Evolutionary conservation across 208 protist genomes (phyloP).

Genomic region (Crithidia mellificae): DNA sequence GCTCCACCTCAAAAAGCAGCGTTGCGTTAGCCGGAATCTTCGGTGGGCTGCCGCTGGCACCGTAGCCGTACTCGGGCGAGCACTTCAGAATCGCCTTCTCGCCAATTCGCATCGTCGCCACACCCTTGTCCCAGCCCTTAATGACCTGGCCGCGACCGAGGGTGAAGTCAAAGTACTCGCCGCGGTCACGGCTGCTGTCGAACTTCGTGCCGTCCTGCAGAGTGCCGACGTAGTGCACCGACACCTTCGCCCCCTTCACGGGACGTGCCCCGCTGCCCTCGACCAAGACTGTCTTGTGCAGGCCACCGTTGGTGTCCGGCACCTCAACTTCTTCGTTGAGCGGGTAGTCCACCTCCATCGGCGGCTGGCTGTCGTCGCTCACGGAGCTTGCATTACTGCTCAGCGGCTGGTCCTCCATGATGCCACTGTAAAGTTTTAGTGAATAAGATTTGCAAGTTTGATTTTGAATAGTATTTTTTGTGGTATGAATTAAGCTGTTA

Average conservation of each 20-base stretch:
- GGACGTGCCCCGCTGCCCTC: slow-evolving; percentile 69
- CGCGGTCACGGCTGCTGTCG: slow-evolving; percentile 88
- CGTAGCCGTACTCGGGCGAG: slow-evolving; percentile 85
- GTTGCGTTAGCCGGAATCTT: slow-evolving; percentile 88
- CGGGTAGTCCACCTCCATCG: slow-evolving; percentile 74
- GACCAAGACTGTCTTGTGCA: slow-evolving; percentile 84
- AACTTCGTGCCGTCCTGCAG: slow-evolving; percentile 85
- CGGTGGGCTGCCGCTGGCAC: slow-evolving; percentile 71
- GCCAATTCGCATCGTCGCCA: slow-evolving; percentile 89
- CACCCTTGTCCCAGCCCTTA: slow-evolving; percentile 91
- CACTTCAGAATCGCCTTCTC: slow-evolving; percentile 82
- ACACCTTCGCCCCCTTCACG: slow-evolving; percentile 81
- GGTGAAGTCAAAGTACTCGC: slow-evolving; percentile 84
- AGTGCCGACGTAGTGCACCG: slow-evolving; percentile 90
- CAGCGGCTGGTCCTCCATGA: slow-evolving; percentile 16
- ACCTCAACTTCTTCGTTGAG: slow-evolving; percentile 72
- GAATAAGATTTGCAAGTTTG: too few relatives aligned
- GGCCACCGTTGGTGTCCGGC: slow-evolving; percentile 64
- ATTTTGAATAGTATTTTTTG: too few relatives aligned
- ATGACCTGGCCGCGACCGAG: slow-evolving; percentile 90
- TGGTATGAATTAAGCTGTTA: too few relatives aligned
- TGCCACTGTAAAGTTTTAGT: too few relatives aligned
- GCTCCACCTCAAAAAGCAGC: slow-evolving; percentile 91
- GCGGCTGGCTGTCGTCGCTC: slow-evolving; percentile 69
- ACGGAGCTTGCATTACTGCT: slow-evolving; percentile 31